Conservation (phyloP, 345 rosid genomes). For the Pugionium dolabratum region DNA sequence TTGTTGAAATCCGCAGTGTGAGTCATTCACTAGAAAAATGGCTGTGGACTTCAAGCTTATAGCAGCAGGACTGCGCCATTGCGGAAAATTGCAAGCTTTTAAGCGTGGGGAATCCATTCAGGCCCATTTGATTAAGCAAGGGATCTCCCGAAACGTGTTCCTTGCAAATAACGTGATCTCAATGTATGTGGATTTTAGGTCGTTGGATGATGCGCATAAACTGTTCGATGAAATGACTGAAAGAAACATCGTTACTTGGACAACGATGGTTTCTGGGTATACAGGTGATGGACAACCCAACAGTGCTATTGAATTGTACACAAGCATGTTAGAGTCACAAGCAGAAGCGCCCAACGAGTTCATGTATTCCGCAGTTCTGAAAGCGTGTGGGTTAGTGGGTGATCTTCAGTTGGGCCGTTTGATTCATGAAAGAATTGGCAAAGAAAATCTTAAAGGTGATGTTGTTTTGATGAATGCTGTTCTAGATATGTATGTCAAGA, state of each 20-base stretch:
- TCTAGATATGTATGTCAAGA: conserved; percentile 74
- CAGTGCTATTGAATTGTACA: conserved; percentile 47
- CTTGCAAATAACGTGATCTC: conserved; percentile 56
- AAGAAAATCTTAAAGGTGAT: conserved; percentile 49
- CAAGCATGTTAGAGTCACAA: conserved; percentile 45
- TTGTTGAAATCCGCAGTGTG: no score
- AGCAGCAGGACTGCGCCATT: conserved; percentile 54
- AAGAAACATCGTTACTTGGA: conserved; percentile 67
- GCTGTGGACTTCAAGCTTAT: conserved; percentile 51
- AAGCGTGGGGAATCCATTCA: conserved; percentile 54
- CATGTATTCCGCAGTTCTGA: conserved; percentile 62
- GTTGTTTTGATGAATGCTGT: conserved; percentile 66
- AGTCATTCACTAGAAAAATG: neutral
- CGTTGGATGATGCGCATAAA: conserved; percentile 44
- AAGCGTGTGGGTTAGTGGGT: conserved; percentile 63
- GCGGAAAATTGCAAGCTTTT: conserved; percentile 49
- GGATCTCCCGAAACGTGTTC: conserved; percentile 43
- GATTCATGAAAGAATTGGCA: conserved; percentile 48
- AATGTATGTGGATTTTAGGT: conserved; percentile 44
- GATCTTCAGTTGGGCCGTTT: conserved; percentile 55
- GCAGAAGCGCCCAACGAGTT: conserved; percentile 56
- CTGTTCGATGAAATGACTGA: conserved; percentile 66
- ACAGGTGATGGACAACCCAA: conserved; percentile 46
- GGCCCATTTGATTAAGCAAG: conserved; percentile 45
- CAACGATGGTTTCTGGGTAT: conserved; percentile 57